Evolutionary conservation across 2,329 filamentous ascomycete genomes (phyloP), one percentile per base, ranked within the genome.

Genomic region (Botrytis sinoallii): DNA sequence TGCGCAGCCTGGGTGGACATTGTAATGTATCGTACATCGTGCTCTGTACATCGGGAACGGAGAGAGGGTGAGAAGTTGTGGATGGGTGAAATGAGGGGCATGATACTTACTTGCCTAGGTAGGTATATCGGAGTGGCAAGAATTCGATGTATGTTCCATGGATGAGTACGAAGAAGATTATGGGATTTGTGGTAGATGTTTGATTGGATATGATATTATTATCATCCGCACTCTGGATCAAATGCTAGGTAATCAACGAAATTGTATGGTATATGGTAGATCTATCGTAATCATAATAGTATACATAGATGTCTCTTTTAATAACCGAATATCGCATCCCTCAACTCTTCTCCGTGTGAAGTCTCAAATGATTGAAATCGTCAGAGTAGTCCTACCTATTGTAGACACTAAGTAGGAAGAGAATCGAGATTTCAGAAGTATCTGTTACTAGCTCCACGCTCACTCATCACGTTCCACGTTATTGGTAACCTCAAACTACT

Each of bases 211-310:
- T 20, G 44, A 20, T 46, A 14, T 25, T 25, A n/a, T 52, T 14
- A n/a, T n/a, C 12, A 52, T n/a, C 25, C 10, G 25, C 48, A n/a
- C 16, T n/a, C 48, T 52, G 12, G 12, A 52, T 16, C 6, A 52
- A 25, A 25, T 52, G 1, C 4, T n/a, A 52, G 12, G 48, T n/a
- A 14, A 1, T 1, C 1, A 1, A n/a, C 25, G n/a, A 14, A n/a
- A 7, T n/a, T n/a, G 12, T n/a, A 52, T n/a, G 5, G 5, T 52
- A 25, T 14, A 16, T 52, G 5, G 48, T 52, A 12, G 5, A 14
- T n/a, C 12, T n/a, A n/a, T 52, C 2, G 48, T 52, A 12, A 52
- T 52, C 10, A 12, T 14, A 52, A n/a, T 20, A 25, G 48, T 10
- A 48, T 16, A 42, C 40, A 42, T 25, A 25, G 20, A 25, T 48